Conservation (phyloP, 768 basidiomycete genomes). For the Tricholoma flavovirens region DNA sequence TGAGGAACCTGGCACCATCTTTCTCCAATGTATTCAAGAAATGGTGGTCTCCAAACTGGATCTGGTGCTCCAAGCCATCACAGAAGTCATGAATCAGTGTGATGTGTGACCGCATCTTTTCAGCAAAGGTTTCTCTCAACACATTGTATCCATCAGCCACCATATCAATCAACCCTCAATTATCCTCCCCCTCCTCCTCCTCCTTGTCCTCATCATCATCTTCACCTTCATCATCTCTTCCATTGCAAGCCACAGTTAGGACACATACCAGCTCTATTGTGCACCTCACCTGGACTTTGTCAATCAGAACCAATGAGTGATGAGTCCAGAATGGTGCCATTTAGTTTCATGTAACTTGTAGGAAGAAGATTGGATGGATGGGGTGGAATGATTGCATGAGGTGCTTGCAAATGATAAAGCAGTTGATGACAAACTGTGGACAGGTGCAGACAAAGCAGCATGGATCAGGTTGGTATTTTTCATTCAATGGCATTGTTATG, state of each 20-base stretch:
- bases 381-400: not conserved
- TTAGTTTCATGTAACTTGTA: not conserved
- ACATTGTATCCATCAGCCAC: too few relatives aligned
- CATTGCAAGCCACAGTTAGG: not conserved
- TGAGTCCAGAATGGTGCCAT: not conserved
- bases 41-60: constrained; percentile 1
- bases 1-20: too few relatives aligned
- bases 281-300: not conserved
- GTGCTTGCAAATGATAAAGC: not conserved
- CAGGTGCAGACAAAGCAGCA: too few relatives aligned
- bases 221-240: not conserved
- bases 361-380: not conserved
- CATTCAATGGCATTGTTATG: not conserved
- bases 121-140: too few relatives aligned
- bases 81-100: too few relatives aligned
- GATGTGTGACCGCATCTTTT: too few relatives aligned
- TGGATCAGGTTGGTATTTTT: not conserved
- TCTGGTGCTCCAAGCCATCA: not conserved
- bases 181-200: too few relatives aligned
- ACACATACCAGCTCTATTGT: not conserved
- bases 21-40: not conserved
- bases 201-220: too few relatives aligned
- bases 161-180: too few relatives aligned
- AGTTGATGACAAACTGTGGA: too few relatives aligned
- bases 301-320: not conserved